phyloP scores from a whole-genome alignment of 768 basidiomycete species.

The Tulasnella sp. region DNA sequence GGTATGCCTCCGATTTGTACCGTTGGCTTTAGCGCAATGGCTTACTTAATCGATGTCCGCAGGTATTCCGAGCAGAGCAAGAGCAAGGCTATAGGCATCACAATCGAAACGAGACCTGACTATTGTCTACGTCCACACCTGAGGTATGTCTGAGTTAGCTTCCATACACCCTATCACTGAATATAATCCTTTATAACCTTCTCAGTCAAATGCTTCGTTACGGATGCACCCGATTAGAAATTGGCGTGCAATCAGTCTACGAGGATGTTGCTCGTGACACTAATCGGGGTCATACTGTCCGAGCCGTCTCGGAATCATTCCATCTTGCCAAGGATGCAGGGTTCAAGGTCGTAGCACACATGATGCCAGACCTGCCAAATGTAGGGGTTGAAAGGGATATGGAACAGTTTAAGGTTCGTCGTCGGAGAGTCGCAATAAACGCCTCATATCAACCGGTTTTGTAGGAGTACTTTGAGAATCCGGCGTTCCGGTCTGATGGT shows the following conservation, averaged over 20 bases:
- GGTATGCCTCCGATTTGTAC: conserved; percentile 33
- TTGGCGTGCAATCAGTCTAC: conserved; percentile 97
- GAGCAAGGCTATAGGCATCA: conserved; percentile 97
- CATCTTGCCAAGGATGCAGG: conserved; percentile 97
- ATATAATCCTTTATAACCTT: not conserved
- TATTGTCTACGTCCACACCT: conserved; percentile 96
- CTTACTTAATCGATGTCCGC: conserved; percentile 4
- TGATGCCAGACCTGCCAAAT: conserved; percentile 99
- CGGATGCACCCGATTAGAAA: conserved; percentile 95
- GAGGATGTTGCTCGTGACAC: conserved; percentile 99
- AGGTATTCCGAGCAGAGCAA: conserved; percentile 95
- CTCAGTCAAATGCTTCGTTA: conserved; percentile 94
- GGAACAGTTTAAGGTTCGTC: conserved; percentile 72
- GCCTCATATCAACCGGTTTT: not conserved
- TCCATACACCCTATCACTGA: not conserved
- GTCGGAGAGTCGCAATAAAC: not conserved
- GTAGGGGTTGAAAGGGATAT: conserved; percentile 95
- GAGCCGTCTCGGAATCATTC: conserved; percentile 91
- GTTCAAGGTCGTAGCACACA: conserved; percentile 98
- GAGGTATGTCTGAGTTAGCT: conserved; percentile 38
- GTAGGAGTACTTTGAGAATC: conserved; percentile 93
- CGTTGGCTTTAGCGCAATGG: not conserved
- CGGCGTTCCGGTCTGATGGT: conserved; percentile 91
- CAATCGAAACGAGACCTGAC: conserved; percentile 96
- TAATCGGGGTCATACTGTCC: conserved; percentile 96